These are phyloP conservation scores for Talaromyces sp. DNA, from an alignment of 2,329 filamentous ascomycete species.

Conservation along the genomic window DNA sequence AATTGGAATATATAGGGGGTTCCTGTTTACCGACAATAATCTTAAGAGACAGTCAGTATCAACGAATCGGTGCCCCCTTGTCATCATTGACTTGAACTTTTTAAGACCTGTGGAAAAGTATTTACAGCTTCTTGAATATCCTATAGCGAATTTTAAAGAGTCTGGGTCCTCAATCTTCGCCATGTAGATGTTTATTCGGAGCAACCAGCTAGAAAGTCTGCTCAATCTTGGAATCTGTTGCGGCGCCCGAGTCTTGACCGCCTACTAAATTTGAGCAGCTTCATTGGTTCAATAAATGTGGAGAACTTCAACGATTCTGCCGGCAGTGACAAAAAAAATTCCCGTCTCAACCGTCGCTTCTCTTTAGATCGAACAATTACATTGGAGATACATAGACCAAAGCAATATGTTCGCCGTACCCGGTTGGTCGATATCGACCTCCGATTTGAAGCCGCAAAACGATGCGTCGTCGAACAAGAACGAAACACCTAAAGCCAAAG, in stretches of 20 bases:
- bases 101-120: no score
- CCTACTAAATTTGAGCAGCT: background rate
- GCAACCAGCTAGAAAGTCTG: no score
- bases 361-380: background rate
- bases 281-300: background rate
- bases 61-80: no score
- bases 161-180: no score
- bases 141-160: no score
- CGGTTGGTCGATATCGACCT: conserved; percentile 80
- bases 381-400: conserved; percentile 32
- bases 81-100: no score
- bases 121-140: no score
- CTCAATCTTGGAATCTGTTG: no score
- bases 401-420: conserved; percentile 77
- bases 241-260: background rate
- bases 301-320: background rate
- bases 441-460: conserved; percentile 67
- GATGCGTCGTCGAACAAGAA: conserved; percentile 44
- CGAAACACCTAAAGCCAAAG: background rate
- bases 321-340: conserved; percentile 10
- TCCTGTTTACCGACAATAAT: no score
- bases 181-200: no score
- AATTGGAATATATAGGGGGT: no score
- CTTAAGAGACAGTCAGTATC: no score
- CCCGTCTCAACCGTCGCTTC: background rate